A percentile compares a stretch with the other conserved stretches of the same genome.
phyloP scores from a whole-genome alignment of 352 stramenopile genomes.

The Globisporangium solare region DNA sequence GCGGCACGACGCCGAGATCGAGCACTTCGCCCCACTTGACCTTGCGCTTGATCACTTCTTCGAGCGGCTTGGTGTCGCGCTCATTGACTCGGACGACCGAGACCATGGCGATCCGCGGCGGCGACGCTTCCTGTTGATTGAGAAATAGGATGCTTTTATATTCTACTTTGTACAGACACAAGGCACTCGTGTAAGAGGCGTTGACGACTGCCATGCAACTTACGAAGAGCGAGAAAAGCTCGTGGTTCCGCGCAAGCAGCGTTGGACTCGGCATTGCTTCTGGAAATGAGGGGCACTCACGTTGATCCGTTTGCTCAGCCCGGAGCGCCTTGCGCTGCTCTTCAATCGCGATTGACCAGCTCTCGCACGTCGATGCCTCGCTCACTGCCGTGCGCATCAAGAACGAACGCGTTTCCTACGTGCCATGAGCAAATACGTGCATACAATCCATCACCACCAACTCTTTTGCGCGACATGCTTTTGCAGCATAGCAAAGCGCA shows the following conservation, averaged over 20 bases:
- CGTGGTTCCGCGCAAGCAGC: constrained; percentile 67
- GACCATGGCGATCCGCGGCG: constrained; percentile 67
- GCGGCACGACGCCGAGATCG: constrained; percentile 71
- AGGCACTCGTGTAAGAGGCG: constrained; percentile 11
- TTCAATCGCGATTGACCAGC: constrained; percentile 81
- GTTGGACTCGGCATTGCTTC: constrained; percentile 62
- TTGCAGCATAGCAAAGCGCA: neutral
- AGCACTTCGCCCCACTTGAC: constrained; percentile 62
- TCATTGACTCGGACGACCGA: constrained; percentile 66
- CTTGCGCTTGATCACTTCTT: constrained; percentile 71
- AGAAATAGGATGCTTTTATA: constrained; percentile 78
- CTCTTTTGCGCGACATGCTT: neutral
- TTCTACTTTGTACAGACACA: constrained; percentile 25
- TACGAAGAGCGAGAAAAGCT: constrained; percentile 80
- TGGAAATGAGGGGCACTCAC: constrained; percentile 33
- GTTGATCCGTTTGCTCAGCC: constrained; percentile 44
- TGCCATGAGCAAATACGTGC: constrained; percentile 10
- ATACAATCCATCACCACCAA: neutral
- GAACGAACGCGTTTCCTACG: constrained; percentile 53
- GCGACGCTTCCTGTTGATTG: constrained; percentile 62
- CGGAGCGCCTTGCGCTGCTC: constrained; percentile 74
- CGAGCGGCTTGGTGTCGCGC: constrained; percentile 46
- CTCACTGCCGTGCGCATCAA: constrained; percentile 66
- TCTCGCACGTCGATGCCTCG: constrained; percentile 77
- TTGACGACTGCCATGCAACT: constrained; percentile 27